These are phyloP conservation scores for Suhomyces sp. DNA, from an alignment of 805 yeast genomes.

Conservation along the genomic window DNA sequence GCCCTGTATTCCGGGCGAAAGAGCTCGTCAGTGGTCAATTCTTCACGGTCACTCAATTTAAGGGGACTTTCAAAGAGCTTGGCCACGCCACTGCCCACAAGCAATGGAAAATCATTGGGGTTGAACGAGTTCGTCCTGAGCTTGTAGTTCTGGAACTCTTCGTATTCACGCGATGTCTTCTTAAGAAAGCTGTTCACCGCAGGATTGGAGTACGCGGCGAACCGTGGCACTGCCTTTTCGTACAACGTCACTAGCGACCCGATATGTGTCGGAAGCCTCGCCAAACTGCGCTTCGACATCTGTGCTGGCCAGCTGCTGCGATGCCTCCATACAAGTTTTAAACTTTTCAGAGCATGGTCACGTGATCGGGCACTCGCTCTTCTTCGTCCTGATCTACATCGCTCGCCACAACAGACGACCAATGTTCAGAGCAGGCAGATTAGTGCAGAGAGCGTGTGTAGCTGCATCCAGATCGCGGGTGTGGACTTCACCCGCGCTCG, in stretches of 20 bases:
- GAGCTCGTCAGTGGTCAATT: constrained; percentile 3
- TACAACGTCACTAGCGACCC: constrained; percentile 17
- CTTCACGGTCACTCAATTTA: constrained; percentile 13
- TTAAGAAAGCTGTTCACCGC: constrained; percentile 14
- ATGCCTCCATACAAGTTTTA: background rate
- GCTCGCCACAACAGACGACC: background rate
- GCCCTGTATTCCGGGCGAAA: background rate
- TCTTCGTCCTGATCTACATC: background rate
- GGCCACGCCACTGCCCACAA: constrained; percentile 15
- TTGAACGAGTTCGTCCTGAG: constrained; percentile 10
- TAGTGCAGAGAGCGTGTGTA: background rate
- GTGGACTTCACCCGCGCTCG: background rate
- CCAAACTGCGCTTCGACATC: constrained; percentile 18
- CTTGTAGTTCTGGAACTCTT: constrained; percentile 19
- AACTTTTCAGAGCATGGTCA: background rate
- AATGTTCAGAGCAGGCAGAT: background rate
- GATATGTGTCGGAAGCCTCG: constrained; percentile 21
- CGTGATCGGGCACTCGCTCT: background rate
- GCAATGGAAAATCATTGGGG: constrained; percentile 21
- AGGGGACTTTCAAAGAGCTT: constrained; percentile 19
- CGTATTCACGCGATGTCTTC: constrained; percentile 17
- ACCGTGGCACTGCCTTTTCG: constrained; percentile 14
- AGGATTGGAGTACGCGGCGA: constrained; percentile 8
- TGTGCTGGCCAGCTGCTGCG: background rate
- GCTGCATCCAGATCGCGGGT: background rate